These are phyloP conservation scores for Pseudognaphalium luteoalbum DNA, from an alignment of 129 eudicot genomes.

Conservation along the genomic window DNA sequence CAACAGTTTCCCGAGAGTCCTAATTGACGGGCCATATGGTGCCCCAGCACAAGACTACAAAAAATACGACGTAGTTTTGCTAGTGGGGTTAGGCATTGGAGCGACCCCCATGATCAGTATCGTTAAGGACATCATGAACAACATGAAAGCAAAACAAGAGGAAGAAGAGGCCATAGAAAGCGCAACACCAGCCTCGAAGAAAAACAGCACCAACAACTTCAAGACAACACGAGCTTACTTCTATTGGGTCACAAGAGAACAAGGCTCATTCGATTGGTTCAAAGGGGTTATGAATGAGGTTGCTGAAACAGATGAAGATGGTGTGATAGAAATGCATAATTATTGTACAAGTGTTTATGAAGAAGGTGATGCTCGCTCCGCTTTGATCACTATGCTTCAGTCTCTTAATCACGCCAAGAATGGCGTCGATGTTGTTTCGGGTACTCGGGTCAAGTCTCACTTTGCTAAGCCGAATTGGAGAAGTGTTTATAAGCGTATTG, in stretches of 20 bases:
- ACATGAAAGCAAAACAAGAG: constrained; percentile 48
- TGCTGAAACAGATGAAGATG: constrained; percentile 47
- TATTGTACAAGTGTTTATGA: constrained; percentile 86
- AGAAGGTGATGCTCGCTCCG: constrained; percentile 81
- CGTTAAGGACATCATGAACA: constrained; percentile 59
- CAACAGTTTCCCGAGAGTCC: constrained; percentile 47
- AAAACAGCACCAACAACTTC: constrained; percentile 22
- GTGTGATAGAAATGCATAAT: constrained; percentile 71
- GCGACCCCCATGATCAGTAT: constrained; percentile 74
- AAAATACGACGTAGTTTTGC: constrained; percentile 57
- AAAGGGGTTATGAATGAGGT: constrained; percentile 73
- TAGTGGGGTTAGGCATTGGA: constrained; percentile 70
- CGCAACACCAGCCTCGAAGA: constrained; percentile 23
- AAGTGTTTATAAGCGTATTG: constrained; percentile 53
- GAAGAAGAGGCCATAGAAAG: constrained; percentile 28
- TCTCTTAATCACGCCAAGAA: constrained; percentile 65
- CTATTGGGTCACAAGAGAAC: constrained; percentile 73
- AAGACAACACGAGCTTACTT: constrained; percentile 52
- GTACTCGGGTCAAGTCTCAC: constrained; percentile 66
- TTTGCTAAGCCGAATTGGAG: constrained; percentile 68
- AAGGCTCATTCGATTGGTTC: constrained; percentile 76
- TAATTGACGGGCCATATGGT: constrained; percentile 72
- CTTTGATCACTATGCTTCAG: constrained; percentile 64
- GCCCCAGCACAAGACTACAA: constrained; percentile 82
- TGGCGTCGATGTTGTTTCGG: constrained; percentile 73